These are phyloP conservation scores for Claviceps sorghi DNA, from an alignment of 2,329 filamentous ascomycete species.

Conservation along the genomic window DNA sequence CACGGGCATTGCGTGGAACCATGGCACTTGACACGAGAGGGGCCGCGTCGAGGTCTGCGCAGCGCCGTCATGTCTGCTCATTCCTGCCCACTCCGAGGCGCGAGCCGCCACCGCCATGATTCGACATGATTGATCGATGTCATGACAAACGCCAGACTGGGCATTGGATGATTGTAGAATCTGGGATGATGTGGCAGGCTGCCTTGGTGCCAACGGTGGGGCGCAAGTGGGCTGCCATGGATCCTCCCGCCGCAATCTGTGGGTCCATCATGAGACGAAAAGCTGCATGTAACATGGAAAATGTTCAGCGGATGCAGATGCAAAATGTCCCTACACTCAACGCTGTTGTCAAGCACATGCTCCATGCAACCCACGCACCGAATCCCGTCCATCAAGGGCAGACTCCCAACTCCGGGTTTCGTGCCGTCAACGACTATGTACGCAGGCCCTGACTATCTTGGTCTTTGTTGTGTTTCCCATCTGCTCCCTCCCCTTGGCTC, in stretches of 20 bases:
- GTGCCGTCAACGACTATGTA: constrained; percentile 15
- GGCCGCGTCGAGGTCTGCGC: background rate
- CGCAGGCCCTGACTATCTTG: constrained; percentile 18
- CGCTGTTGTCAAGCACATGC: background rate
- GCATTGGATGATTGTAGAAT: constrained; percentile 12
- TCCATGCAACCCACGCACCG: background rate
- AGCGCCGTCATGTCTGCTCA: background rate
- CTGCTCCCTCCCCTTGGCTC: constrained; percentile 18
- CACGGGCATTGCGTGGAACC: no score
- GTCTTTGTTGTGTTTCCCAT: constrained; percentile 14
- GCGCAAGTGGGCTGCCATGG: constrained; percentile 1
- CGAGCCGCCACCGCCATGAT: background rate
- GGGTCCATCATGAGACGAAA: background rate
- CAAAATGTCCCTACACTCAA: background rate
- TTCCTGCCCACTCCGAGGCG: background rate
- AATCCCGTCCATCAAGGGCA: background rate
- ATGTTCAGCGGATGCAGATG: no score
- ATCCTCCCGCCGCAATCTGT: background rate
- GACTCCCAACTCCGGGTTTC: constrained; percentile 3
- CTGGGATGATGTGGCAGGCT: background rate
- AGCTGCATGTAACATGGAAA: no score
- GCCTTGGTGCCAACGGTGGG: background rate
- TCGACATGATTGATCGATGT: constrained; percentile 6
- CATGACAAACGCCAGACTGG: constrained; percentile 17
- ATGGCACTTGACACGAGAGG: background rate